Evolutionary conservation across 1,284 basidiomycete species (phyloP), one percentile per base, ranked within the genome.

Genomic region (Sanghuangporus baumii): DNA sequence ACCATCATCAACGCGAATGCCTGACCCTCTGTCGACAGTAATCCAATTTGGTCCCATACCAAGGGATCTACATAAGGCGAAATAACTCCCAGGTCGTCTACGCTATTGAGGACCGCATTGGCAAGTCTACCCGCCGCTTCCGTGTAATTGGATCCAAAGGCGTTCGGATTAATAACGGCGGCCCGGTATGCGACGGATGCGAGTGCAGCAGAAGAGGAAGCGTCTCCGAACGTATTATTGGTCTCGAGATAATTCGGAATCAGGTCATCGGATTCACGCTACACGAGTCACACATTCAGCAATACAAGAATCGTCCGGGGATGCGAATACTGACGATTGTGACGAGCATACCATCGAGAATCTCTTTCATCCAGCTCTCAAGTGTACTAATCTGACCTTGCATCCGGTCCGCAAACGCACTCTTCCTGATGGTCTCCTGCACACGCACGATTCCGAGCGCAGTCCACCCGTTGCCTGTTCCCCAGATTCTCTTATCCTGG

Each of bases 401-500:
- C 72, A 77, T 75, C 9, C 59, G 51, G 7, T 67, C 60, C 7
- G 69, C 71, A 47, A 73, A 68, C 2, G 75, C 73, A 0, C 79
- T 76, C 64, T 78, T 79, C 34, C 76, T 67, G 34, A 82, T 74
- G 0, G 80, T 78, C 20, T 77, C 79, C 8, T 81, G 73, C 8
- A 83, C 78, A 4, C 80, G 77, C 8, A 77, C 71, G 71, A 77
- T 77, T 9, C 77, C 77, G 4, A 72, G 70, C 37, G 75, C 76
- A 5, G 77, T 76, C 77, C 76, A 78, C 1, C 67, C 76, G 65
- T 77, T 77, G 6, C 77, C 76, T 2, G 84, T 84, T 0, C 79
- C 79, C 85, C 85, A 88, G 18, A 83, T 68, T 2, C 81, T 79
- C 0, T 73, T 65, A 66, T 86, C 84, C 41, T 68, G 66, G 62